A percentile compares a stretch with the other conserved stretches of the same genome.
These are phyloP conservation scores for Penstemon davidsonii DNA, from an alignment of 257 asterid species.

Conservation along the genomic window DNA sequence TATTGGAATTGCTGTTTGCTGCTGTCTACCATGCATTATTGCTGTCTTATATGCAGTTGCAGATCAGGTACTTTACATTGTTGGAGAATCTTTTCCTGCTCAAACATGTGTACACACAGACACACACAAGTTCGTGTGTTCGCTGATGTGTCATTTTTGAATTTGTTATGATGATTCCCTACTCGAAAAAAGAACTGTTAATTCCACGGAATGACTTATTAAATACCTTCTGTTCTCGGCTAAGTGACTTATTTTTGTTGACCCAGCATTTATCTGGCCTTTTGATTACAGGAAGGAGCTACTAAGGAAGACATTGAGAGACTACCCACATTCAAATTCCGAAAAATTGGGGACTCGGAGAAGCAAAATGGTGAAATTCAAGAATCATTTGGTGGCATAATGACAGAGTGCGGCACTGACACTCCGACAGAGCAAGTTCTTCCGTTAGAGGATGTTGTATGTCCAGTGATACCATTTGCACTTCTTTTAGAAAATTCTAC, in stretches of 20 bases:
- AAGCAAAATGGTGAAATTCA: conserved; percentile 88
- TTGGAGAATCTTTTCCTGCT: background rate
- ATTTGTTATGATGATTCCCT: too few species aligned
- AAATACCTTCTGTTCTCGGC: background rate
- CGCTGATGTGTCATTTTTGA: too few species aligned
- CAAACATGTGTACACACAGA: too few species aligned
- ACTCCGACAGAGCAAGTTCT: conserved; percentile 79
- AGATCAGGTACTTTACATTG: conserved; percentile 66
- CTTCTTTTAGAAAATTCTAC: background rate
- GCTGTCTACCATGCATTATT: conserved; percentile 96
- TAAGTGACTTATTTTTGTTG: conserved; percentile 14
- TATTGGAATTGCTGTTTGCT: conserved; percentile 96
- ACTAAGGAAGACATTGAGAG: conserved; percentile 92
- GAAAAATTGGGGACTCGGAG: conserved; percentile 87
- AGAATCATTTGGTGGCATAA: conserved; percentile 93
- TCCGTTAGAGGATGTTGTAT: conserved; percentile 88
- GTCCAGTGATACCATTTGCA: conserved; percentile 26
- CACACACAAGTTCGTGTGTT: too few species aligned
- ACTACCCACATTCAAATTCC: conserved; percentile 76
- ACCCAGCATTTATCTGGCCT: conserved; percentile 2
- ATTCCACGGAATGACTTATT: too few species aligned
- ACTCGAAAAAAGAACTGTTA: too few species aligned
- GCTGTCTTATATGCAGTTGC: conserved; percentile 95
- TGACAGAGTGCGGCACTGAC: conserved; percentile 78
- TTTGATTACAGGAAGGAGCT: conserved; percentile 88